A percentile compares a stretch with the other conserved stretches of the same genome.
Evolutionary conservation across 2,329 filamentous ascomycete species (phyloP).

Genomic region (Aspergillus luchuensis): DNA sequence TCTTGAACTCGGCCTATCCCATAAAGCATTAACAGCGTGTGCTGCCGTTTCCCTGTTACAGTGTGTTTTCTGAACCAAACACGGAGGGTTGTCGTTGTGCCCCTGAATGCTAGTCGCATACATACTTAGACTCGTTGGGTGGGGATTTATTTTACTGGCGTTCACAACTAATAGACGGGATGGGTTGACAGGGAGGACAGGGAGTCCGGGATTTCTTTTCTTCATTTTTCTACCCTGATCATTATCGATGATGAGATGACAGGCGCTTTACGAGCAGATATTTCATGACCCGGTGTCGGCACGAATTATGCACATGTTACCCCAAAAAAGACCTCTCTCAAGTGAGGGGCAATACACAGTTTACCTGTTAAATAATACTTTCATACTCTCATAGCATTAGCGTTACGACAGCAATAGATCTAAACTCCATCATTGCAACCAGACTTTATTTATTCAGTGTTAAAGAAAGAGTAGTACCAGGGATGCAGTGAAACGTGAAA

Average conservation of each 20-base stretch:
- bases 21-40: neutral
- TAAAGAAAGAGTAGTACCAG: too few species aligned
- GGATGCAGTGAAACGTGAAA: too few species aligned
- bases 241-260: neutral
- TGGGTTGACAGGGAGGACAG: conserved; percentile 1
- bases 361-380: neutral
- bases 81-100: neutral
- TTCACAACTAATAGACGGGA: conserved; percentile 22
- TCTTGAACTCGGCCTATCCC: neutral
- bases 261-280: conserved; percentile 13
- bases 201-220: neutral
- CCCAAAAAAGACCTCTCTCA: neutral
- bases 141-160: conserved; percentile 13
- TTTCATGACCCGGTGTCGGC: conserved; percentile 4
- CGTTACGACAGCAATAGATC: neutral
- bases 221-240: neutral
- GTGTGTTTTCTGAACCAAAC: neutral
- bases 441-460: too few species aligned
- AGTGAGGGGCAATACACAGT: neutral
- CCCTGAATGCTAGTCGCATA: neutral
- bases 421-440: neutral
- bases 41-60: too few species aligned
- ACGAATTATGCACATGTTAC: conserved; percentile 16
- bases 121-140: neutral
- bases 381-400: neutral